These are phyloP conservation scores for Penstemon eatonii DNA, from an alignment of 257 asterid species.

Conservation along the genomic window DNA sequence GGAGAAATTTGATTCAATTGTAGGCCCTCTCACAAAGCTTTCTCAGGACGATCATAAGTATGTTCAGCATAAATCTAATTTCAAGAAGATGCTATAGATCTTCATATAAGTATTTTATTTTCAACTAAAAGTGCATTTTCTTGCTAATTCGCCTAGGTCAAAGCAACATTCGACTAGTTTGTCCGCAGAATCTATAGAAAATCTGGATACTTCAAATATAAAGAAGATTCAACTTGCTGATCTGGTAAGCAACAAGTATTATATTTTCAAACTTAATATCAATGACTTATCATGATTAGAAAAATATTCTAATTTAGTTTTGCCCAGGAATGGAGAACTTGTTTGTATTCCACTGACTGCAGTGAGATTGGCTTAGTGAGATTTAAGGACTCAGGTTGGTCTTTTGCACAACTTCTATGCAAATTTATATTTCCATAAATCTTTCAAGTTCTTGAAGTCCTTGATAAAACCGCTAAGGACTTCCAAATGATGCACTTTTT, in stretches of 20 bases:
- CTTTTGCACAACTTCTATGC: slow-evolving; percentile 16
- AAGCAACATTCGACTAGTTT: slow-evolving; percentile 45
- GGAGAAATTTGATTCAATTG: slow-evolving; percentile 81
- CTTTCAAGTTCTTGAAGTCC: neutral
- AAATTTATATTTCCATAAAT: neutral
- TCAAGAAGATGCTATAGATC: neutral
- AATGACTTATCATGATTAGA: slow-evolving; percentile 21
- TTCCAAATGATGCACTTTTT: slow-evolving; percentile 6
- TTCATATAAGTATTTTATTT: neutral
- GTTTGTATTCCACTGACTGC: slow-evolving; percentile 76
- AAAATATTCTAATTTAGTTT: slow-evolving; percentile 18
- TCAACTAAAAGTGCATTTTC: slow-evolving; percentile 26
- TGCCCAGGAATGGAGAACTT: slow-evolving; percentile 72
- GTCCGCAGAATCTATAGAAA: slow-evolving; percentile 45
- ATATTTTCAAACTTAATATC: slow-evolving; percentile 13
- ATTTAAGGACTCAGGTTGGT: slow-evolving; percentile 65
- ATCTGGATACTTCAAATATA: slow-evolving; percentile 46
- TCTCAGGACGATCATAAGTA: slow-evolving; percentile 71
- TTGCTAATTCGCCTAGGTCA: slow-evolving; percentile 43
- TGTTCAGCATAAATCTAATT: slow-evolving; percentile 12
- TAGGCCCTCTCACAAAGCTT: slow-evolving; percentile 69
- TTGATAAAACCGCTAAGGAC: neutral
- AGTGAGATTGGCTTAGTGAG: slow-evolving; percentile 85
- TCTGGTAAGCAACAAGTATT: slow-evolving; percentile 54
- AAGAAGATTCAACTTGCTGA: slow-evolving; percentile 73